phyloP scores from a whole-genome alignment of 768 basidiomycete species.

The Cyathus striatus region DNA sequence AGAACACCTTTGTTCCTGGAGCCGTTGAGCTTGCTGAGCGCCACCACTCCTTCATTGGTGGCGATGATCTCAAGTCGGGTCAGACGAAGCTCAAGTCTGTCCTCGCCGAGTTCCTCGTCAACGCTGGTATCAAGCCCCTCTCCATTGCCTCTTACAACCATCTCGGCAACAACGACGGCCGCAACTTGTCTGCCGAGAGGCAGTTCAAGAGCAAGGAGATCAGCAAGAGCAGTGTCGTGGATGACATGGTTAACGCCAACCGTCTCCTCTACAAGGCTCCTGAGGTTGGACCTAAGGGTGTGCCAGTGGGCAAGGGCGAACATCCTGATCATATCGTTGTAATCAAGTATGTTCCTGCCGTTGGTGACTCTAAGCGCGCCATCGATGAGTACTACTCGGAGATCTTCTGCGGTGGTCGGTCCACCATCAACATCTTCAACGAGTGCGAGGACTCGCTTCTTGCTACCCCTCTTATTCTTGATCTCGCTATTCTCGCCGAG shows the following conservation, averaged over 20 bases:
- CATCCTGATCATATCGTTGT: conserved; percentile 97
- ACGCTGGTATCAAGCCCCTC: conserved; percentile 96
- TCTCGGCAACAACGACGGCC: conserved; percentile 96
- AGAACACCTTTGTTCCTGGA: conserved; percentile 98
- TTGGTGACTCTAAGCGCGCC: conserved; percentile 97
- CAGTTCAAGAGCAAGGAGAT: conserved; percentile 99
- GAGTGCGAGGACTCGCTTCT: conserved; percentile 97
- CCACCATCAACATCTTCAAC: conserved; percentile 96
- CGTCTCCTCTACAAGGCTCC: conserved; percentile 85
- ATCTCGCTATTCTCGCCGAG: conserved; percentile 90
- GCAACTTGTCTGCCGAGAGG: conserved; percentile 81
- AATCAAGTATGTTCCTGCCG: conserved; percentile 95
- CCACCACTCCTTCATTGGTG: conserved; percentile 88
- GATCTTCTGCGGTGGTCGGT: conserved; percentile 93
- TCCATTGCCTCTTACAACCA: conserved; percentile 99
- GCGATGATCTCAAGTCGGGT: conserved; percentile 96
- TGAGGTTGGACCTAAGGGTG: conserved; percentile 43
- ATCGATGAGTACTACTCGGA: conserved; percentile 99
- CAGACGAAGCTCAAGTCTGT: conserved; percentile 98
- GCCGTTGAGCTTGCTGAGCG: conserved; percentile 90
- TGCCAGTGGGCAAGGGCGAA: conserved; percentile 73
- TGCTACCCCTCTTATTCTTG: conserved; percentile 93
- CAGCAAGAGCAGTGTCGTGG: conserved; percentile 93
- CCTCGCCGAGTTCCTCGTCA: conserved; percentile 96
- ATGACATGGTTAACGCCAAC: conserved; percentile 97